phyloP scores from a whole-genome alignment of 768 basidiomycete species.

The Tephrocybe sp. region DNA sequence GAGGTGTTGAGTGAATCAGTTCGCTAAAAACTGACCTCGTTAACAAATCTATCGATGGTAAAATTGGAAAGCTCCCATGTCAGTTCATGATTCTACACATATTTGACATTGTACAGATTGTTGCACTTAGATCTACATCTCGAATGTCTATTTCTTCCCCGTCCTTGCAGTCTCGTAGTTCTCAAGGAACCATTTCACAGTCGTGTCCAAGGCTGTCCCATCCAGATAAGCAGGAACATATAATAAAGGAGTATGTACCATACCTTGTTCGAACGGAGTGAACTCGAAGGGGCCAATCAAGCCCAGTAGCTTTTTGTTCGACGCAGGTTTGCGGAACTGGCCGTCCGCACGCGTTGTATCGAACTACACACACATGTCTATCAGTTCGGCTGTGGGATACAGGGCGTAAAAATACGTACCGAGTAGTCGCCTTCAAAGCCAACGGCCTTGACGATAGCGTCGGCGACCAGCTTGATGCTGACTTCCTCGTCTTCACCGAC shows the following conservation, averaged over 20 bases:
- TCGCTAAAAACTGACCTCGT: too few species aligned
- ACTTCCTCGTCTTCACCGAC: slow-evolving; percentile 95
- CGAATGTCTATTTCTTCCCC: slow-evolving; percentile 35
- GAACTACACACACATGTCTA: slow-evolving; percentile 50
- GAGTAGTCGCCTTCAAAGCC: slow-evolving; percentile 76
- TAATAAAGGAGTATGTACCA: slow-evolving; percentile 14
- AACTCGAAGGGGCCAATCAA: slow-evolving; percentile 83
- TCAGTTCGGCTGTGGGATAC: neutral
- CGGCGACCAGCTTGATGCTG: slow-evolving; percentile 86
- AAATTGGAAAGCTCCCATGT: too few species aligned
- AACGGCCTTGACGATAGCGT: slow-evolving; percentile 86
- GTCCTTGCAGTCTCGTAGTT: slow-evolving; percentile 77
- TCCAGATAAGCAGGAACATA: neutral
- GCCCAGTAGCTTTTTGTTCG: slow-evolving; percentile 82
- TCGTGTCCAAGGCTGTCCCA: slow-evolving; percentile 71
- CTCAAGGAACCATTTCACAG: slow-evolving; percentile 84
- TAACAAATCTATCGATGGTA: too few species aligned
- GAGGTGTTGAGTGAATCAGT: too few species aligned
- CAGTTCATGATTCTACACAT: too few species aligned
- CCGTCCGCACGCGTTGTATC: slow-evolving; percentile 86
- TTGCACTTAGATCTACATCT: too few species aligned
- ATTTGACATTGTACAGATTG: too few species aligned
- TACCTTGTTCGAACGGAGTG: slow-evolving; percentile 87
- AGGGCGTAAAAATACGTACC: slow-evolving; percentile 39
- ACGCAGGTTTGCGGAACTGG: slow-evolving; percentile 95